Evolutionary conservation across 495 filamentous ascomycete genomes (phyloP).

Genomic region (Hyaloscypha bicolor): DNA sequence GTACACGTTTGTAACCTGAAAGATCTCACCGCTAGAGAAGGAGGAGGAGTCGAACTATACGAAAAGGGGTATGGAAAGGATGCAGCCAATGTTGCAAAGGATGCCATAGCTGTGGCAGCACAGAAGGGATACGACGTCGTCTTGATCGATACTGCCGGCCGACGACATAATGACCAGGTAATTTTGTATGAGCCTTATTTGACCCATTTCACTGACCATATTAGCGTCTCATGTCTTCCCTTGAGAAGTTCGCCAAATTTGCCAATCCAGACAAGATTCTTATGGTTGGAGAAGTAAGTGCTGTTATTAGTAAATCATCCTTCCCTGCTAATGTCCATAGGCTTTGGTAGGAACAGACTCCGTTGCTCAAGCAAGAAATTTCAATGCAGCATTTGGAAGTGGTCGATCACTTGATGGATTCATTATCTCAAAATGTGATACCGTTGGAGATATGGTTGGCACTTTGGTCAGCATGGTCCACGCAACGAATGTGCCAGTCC

Average conservation of each 20-base stretch:
- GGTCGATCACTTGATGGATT: conserved; percentile 86
- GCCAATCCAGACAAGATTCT: conserved; percentile 96
- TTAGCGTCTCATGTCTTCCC: conserved; percentile 83
- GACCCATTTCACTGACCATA: conserved; percentile 6
- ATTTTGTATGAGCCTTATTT: neutral
- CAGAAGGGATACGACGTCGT: conserved; percentile 86
- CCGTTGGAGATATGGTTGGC: conserved; percentile 93
- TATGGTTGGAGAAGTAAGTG: conserved; percentile 87
- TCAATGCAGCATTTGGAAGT: conserved; percentile 87
- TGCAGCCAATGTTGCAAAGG: conserved; percentile 91
- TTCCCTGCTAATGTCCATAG: conserved; percentile 26
- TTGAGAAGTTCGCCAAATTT: conserved; percentile 97
- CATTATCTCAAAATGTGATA: conserved; percentile 98
- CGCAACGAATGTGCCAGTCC: conserved; percentile 91
- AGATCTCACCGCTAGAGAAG: conserved; percentile 80
- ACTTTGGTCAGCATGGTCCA: conserved; percentile 97
- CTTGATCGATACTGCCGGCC: conserved; percentile 92
- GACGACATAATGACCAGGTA: conserved; percentile 83
- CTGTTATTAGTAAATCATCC: neutral
- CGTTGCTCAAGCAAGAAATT: conserved; percentile 92
- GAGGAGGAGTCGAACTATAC: conserved; percentile 83
- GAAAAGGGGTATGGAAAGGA: conserved; percentile 98
- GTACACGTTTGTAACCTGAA: conserved; percentile 91
- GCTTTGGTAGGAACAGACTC: conserved; percentile 93
- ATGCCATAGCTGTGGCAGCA: conserved; percentile 80